Conservation (phyloP, 495 filamentous ascomycete species). For the Tuber brumale region DNA sequence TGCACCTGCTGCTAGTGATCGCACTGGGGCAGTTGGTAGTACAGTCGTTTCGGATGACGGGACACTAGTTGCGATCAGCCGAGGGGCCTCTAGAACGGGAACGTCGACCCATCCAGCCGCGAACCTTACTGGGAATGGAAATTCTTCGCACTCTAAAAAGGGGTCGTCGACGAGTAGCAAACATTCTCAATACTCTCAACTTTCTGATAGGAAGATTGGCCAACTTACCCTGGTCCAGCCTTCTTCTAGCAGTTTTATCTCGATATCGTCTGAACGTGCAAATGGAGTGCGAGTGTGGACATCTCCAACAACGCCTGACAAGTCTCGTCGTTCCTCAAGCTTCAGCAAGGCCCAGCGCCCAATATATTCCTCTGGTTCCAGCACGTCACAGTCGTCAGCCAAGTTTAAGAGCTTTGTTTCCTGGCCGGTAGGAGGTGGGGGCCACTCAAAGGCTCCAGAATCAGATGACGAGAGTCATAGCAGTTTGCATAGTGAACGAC, state of each 20-base stretch:
- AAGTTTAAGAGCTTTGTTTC: conserved; percentile 49
- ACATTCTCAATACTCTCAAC: conserved; percentile 35
- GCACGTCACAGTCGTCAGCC: conserved; percentile 50
- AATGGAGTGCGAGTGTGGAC: conserved; percentile 33
- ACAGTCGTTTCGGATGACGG: conserved; percentile 28
- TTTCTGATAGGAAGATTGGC: conserved; percentile 40
- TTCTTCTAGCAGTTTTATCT: conserved; percentile 29
- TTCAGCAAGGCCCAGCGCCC: conserved; percentile 49
- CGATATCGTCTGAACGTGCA: conserved; percentile 30
- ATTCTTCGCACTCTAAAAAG: conserved; percentile 34
- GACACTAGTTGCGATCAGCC: conserved; percentile 12
- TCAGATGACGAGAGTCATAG: conserved; percentile 45
- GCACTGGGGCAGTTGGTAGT: conserved; percentile 11
- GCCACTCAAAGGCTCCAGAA: conserved; percentile 31
- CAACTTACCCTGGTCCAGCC: conserved; percentile 37
- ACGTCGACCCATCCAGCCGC: conserved; percentile 17
- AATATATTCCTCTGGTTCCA: conserved; percentile 50
- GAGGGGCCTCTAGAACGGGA: conserved; percentile 17
- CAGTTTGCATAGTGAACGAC: conserved; percentile 49
- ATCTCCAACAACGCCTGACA: conserved; percentile 38
- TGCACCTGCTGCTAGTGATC: conserved; percentile 17
- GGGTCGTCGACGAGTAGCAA: conserved; percentile 35
- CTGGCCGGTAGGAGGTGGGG: conserved; percentile 45
- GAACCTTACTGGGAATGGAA: conserved; percentile 21
- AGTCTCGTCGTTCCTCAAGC: conserved; percentile 39